Conservation (phyloP, 495 filamentous ascomycete genomes). For the Podospora anserina region DNA sequence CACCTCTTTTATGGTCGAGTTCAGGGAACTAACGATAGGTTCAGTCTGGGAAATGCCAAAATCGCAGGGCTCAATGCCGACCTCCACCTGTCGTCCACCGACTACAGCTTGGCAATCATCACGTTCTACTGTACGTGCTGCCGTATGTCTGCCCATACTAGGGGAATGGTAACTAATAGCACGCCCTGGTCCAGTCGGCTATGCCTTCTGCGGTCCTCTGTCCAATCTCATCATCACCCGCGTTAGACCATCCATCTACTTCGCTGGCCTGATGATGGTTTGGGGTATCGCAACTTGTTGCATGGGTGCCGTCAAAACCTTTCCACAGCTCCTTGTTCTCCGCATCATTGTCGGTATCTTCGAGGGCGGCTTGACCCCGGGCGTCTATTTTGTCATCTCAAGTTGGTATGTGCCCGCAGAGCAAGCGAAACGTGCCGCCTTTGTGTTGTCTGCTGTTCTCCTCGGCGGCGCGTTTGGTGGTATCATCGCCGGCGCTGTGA, state of each 20-base stretch:
- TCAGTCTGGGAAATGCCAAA: slow-evolving; percentile 56
- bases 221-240: slow-evolving; percentile 12
- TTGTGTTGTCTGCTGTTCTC: slow-evolving; percentile 58
- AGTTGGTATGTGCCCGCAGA: slow-evolving; percentile 65
- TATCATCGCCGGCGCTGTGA: slow-evolving; percentile 37
- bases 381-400: slow-evolving; percentile 53
- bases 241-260: slow-evolving; percentile 47
- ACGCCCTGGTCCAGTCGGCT: not conserved
- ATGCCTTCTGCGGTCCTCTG: not conserved
- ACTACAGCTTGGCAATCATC: slow-evolving; percentile 58
- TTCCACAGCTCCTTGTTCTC: slow-evolving; percentile 50
- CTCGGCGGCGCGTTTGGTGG: slow-evolving; percentile 61
- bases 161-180: not conserved
- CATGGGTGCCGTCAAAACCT: slow-evolving; percentile 50
- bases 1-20: not conserved
- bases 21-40: not conserved
- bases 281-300: slow-evolving; percentile 58
- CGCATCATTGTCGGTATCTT: slow-evolving; percentile 59
- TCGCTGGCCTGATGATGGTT: slow-evolving; percentile 51
- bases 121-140: slow-evolving; percentile 50
- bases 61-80: slow-evolving; percentile 59
- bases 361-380: slow-evolving; percentile 58
- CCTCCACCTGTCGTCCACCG: slow-evolving; percentile 50
- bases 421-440: slow-evolving; percentile 54
- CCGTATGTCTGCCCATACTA: not conserved